Base-by-base conservation (phyloP, 2,329 filamentous ascomycete genomes). In the Teratosphaeria pseudoeucalypti region DNA sequence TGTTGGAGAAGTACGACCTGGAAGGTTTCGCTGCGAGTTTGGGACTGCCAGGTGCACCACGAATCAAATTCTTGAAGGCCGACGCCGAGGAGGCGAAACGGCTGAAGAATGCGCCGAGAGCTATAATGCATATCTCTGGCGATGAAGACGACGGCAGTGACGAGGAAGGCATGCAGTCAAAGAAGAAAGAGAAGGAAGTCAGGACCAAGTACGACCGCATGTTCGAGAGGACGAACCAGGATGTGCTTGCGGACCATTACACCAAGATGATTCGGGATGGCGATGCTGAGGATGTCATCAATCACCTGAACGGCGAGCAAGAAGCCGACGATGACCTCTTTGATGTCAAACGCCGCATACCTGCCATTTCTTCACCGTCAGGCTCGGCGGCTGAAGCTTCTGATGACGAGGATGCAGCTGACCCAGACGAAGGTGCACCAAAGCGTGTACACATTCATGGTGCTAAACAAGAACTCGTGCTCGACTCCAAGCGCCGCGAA, bases 141-240 rank as follows among this genome's bases (percentile, higher is more conserved):
- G 85, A 82, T 14, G 86, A 85, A 3, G 79, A 83, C 23, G 57
- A 59, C 16, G 57, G 16, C 1, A 79, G 84, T n/a, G 79, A 80
- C 29, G 81, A 80, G 16, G 74, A 69, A 2, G 79, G 79, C 10
- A 77, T 73, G 3, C 78, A 77, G 23, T 77, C 72, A 3, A 77
- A 72, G 12, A 76, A 78, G 62, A 85, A 86, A 75, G 86, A 89
- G 76, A 79, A 81, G 11, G 83, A 85, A 67, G 89, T 96, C 19
- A 84, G 91, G 62, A 99, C 95, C 34, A 97, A 96, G 74, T 95
- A 95, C 72, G 91, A 99, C 74, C 87, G 90, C 67, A 97, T 99
- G 94, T 96, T 97, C 74, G 92, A 96, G 78, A 83, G 94, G 62
- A 89, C 88, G 67, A 99, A 99, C 75, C 92, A 97, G 75, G 92